Evolutionary conservation across 2,329 filamentous ascomycete genomes (phyloP).

Genomic region (Fusarium euwallaceae): DNA sequence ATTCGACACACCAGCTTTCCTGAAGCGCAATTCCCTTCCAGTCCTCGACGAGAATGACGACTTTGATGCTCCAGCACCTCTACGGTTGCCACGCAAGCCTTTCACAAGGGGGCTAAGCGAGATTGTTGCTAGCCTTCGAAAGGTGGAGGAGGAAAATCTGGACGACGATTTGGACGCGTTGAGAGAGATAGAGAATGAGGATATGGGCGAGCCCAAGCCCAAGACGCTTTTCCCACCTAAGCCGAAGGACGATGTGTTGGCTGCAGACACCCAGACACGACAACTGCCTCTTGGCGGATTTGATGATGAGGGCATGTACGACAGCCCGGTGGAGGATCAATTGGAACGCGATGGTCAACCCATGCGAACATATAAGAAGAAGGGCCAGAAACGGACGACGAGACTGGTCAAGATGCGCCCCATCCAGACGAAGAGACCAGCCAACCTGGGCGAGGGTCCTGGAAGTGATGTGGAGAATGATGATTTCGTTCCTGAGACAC

Average conservation of each 20-base stretch:
- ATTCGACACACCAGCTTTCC: slow-evolving; percentile 79
- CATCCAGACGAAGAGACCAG: slow-evolving; percentile 62
- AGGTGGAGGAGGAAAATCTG: slow-evolving; percentile 75
- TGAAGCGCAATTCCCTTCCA: slow-evolving; percentile 64
- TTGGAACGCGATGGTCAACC: slow-evolving; percentile 70
- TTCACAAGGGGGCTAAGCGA: slow-evolving; percentile 79
- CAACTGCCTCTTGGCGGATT: slow-evolving; percentile 69
- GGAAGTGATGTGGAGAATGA: slow-evolving; percentile 54
- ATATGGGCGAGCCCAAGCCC: slow-evolving; percentile 41
- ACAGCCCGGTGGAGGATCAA: slow-evolving; percentile 65
- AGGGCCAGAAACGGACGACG: slow-evolving; percentile 85
- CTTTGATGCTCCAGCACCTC: slow-evolving; percentile 62
- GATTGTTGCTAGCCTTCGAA: slow-evolving; percentile 78
- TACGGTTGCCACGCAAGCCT: slow-evolving; percentile 69
- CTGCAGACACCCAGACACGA: slow-evolving; percentile 59
- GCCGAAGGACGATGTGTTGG: slow-evolving; percentile 54
- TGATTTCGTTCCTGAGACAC: slow-evolving; percentile 50
- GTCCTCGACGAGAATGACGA: slow-evolving; percentile 69
- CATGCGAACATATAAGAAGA: slow-evolving; percentile 81
- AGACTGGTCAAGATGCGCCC: slow-evolving; percentile 75
- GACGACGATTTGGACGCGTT: slow-evolving; percentile 83
- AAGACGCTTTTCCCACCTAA: slow-evolving; percentile 38
- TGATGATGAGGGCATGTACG: slow-evolving; percentile 72
- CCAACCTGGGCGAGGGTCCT: slow-evolving; percentile 46
- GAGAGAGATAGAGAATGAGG: slow-evolving; percentile 74